Conservation (phyloP, 129 eudicot genomes). For the Smallanthus sonchifolius region DNA sequence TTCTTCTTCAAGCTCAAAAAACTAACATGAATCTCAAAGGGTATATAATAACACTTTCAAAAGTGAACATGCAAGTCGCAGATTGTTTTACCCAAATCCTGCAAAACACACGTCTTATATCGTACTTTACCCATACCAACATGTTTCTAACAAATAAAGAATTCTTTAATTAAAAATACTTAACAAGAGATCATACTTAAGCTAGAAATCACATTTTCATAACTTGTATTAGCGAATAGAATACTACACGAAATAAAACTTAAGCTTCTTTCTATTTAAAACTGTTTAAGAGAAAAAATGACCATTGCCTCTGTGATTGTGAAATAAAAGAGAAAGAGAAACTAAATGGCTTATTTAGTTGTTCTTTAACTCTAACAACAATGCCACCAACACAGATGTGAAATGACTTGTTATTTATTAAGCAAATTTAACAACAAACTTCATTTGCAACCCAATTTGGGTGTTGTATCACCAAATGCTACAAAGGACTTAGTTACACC, state of each 20-base stretch:
- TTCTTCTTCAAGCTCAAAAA: slow-evolving; percentile 33
- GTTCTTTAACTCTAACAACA: not conserved
- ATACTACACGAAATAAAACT: not conserved
- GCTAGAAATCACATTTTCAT: not conserved
- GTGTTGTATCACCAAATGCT: slow-evolving; percentile 3
- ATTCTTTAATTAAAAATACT: not conserved
- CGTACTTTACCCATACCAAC: not conserved
- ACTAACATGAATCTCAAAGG: slow-evolving; percentile 14
- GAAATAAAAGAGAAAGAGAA: not conserved
- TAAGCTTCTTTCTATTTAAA: not conserved
- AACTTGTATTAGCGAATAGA: not conserved
- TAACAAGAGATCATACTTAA: not conserved
- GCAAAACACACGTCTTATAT: slow-evolving; percentile 20
- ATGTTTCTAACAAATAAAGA: slow-evolving; percentile 1
- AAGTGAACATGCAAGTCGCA: slow-evolving; percentile 11
- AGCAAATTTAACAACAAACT: not conserved
- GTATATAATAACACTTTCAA: slow-evolving; percentile 15
- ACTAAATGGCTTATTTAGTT: not conserved
- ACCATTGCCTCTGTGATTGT: not conserved
- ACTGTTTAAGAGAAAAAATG: not conserved
- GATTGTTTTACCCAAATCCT: slow-evolving; percentile 47
- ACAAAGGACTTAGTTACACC: not conserved
- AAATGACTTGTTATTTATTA: not conserved
- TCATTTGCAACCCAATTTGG: not conserved
- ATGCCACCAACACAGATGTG: not conserved